A percentile compares a stretch with the other conserved stretches of the same genome.
Evolutionary conservation across 73 alveolate genomes (phyloP).

Genomic region (Durusdinium trenchii): DNA sequence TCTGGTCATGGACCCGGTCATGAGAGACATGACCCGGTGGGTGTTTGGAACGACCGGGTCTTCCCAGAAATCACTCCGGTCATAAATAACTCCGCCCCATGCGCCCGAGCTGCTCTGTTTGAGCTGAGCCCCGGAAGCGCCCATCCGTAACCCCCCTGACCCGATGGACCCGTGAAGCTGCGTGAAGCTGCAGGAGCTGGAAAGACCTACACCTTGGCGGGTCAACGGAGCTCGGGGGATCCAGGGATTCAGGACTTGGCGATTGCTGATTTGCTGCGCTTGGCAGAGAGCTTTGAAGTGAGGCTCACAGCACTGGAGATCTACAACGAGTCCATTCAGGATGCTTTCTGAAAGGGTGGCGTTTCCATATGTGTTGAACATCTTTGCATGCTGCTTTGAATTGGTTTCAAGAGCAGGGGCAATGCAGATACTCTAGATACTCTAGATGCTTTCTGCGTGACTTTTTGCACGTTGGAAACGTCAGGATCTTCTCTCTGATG

Average conservation of each 20-base stretch:
- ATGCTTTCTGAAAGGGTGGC: background rate
- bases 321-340: conserved; percentile 91
- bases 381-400: too few species aligned
- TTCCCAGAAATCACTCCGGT: background rate
- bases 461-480: too few species aligned
- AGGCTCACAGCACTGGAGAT: conserved; percentile 70
- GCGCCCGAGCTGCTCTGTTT: too few species aligned
- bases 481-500: conserved; percentile 11
- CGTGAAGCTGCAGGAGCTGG: conserved; percentile 49
- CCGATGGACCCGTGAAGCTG: too few species aligned
- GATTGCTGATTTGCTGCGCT: conserved; percentile 43
- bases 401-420: background rate
- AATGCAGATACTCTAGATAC: too few species aligned
- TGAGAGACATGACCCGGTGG: background rate
- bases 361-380: too few species aligned
- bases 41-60: background rate
- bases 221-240: background rate
- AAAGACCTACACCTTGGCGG: conserved; percentile 80
- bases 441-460: background rate
- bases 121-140: too few species aligned
- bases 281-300: conserved; percentile 64
- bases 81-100: too few species aligned
- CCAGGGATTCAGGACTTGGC: conserved; percentile 92
- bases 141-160: too few species aligned
- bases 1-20: too few species aligned